phyloP scores from a whole-genome alignment of 441 rosid species.

The Populus hybrid region DNA sequence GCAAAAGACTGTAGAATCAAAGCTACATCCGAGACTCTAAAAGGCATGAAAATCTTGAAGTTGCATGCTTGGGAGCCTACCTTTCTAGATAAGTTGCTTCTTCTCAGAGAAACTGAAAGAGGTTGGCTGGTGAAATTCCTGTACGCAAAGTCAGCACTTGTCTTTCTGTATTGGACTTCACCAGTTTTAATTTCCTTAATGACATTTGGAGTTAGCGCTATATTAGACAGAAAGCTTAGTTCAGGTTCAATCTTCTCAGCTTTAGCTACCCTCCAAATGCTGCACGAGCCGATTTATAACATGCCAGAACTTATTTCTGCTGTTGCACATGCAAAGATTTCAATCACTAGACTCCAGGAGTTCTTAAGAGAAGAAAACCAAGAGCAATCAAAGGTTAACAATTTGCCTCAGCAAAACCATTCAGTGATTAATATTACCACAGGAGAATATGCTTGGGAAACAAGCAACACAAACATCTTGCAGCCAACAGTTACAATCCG shows the following conservation, averaged over 20 bases:
- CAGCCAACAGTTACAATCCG: conserved; percentile 38
- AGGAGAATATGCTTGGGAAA: conserved; percentile 54
- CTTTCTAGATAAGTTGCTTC: conserved; percentile 46
- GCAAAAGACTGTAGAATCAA: conserved; percentile 67
- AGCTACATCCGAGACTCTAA: conserved; percentile 66
- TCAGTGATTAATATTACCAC: conserved; percentile 37
- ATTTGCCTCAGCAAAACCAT: conserved; percentile 13
- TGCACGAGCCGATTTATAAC: conserved; percentile 65
- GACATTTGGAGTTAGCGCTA: conserved; percentile 52
- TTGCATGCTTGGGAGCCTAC: conserved; percentile 61
- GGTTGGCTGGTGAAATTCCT: conserved; percentile 47
- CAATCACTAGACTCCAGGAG: conserved; percentile 46
- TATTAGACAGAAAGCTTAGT: conserved; percentile 43
- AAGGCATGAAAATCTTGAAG: conserved; percentile 70
- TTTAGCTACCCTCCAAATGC: conserved; percentile 61
- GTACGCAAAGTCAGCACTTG: conserved; percentile 50
- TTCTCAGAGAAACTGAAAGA: conserved; percentile 52
- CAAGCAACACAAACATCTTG: conserved; percentile 22
- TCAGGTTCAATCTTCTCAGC: conserved; percentile 64
- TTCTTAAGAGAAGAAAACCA: conserved; percentile 53
- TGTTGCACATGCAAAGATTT: conserved; percentile 63
- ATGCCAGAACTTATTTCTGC: conserved; percentile 63
- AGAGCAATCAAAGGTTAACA: conserved; percentile 24
- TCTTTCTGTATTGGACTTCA: conserved; percentile 61
- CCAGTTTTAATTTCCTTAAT: conserved; percentile 54